phyloP scores from a whole-genome alignment of 495 filamentous ascomycete genomes.

The Parachaetomium inaequale region DNA sequence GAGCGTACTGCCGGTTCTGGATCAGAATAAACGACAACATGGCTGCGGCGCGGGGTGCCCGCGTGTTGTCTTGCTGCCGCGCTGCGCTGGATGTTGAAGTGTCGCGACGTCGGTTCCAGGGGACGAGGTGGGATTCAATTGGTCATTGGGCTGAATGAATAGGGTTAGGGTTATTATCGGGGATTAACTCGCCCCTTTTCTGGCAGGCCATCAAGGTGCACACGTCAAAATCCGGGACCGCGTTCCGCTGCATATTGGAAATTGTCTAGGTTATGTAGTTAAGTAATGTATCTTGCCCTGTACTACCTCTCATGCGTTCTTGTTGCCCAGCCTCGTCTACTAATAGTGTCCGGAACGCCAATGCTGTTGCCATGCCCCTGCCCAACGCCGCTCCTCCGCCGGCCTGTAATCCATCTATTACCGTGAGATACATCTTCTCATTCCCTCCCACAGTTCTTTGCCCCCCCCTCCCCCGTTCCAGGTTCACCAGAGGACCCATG shows the following conservation, averaged over 20 bases:
- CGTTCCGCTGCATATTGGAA: background rate
- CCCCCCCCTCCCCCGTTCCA: background rate
- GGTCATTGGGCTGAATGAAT: background rate
- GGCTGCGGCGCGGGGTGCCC: slow-evolving; percentile 15
- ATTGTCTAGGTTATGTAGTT: background rate
- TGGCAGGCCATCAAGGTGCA: background rate
- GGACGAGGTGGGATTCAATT: background rate
- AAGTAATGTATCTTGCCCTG: background rate
- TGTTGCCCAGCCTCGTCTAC: background rate
- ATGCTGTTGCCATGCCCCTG: background rate
- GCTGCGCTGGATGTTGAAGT: slow-evolving; percentile 8
- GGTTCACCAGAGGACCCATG: background rate
- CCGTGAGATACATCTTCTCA: background rate
- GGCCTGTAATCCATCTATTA: background rate
- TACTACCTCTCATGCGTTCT: background rate
- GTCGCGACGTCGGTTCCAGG: background rate
- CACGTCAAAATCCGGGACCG: background rate
- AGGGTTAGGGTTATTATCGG: slow-evolving; percentile 17
- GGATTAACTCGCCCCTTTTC: background rate
- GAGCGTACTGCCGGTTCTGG: slow-evolving; percentile 82
- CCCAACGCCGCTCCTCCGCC: background rate
- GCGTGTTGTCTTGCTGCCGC: slow-evolving; percentile 13
- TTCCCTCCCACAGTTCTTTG: background rate
- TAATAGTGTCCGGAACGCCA: background rate
- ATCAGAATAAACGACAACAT: slow-evolving; percentile 94